These are phyloP conservation scores for Ustilago shanxiensis DNA, from an alignment of 1,284 basidiomycete genomes.

Conservation along the genomic window DNA sequence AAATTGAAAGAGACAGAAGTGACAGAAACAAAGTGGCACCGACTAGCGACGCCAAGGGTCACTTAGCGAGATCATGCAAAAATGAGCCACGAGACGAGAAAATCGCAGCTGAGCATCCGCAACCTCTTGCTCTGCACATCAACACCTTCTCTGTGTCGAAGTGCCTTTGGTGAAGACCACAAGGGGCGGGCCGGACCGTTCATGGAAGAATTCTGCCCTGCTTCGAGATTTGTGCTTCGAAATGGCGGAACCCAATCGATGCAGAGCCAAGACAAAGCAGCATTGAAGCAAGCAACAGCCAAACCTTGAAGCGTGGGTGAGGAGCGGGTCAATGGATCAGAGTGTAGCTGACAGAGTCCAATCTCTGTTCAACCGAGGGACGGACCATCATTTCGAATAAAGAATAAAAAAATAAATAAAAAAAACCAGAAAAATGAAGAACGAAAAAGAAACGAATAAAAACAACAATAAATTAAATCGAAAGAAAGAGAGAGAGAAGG, in stretches of 20 bases:
- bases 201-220: not conserved
- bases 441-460: not conserved
- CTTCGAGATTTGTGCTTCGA: not conserved
- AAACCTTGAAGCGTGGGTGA: not conserved
- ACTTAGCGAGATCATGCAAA: not conserved
- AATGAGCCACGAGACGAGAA: not conserved
- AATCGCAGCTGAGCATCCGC: too few species aligned
- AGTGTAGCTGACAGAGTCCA: not conserved
- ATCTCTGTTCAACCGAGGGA: not conserved
- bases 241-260: too few species aligned
- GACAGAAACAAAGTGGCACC: constrained; percentile 3
- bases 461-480: not conserved
- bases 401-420: not conserved
- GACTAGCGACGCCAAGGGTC: not conserved
- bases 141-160: too few species aligned
- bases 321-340: not conserved
- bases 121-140: too few species aligned
- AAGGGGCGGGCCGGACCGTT: not conserved
- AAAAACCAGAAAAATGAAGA: not conserved
- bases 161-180: too few species aligned
- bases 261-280: not conserved
- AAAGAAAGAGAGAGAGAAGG: too few species aligned
- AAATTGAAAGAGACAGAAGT: not conserved
- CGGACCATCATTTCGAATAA: not conserved
- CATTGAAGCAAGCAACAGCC: not conserved